Conservation (phyloP, 345 rosid genomes). For the Trapa bicornis region DNA sequence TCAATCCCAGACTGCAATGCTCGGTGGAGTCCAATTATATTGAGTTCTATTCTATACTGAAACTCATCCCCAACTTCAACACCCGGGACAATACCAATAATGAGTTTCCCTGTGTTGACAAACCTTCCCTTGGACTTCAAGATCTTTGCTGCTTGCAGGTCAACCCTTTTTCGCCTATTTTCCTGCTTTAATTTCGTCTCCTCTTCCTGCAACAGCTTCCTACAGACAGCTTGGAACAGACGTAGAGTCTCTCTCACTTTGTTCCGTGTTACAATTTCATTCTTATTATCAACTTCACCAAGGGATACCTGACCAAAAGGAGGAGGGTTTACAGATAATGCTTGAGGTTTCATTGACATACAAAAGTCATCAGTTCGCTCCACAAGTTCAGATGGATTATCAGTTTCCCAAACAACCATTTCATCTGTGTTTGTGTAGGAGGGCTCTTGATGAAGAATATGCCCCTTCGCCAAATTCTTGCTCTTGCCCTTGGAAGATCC, state of each 20-base stretch:
- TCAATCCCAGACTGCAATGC: constrained; percentile 67
- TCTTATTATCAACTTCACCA: constrained; percentile 13
- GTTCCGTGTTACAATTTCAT: constrained; percentile 27
- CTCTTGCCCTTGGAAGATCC: constrained; percentile 4
- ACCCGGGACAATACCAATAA: constrained; percentile 70
- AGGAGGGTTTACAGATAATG: constrained; percentile 31
- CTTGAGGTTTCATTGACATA: constrained; percentile 10
- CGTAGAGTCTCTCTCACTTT: constrained; percentile 75
- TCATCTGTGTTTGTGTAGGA: constrained; percentile 8
- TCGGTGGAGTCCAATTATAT: constrained; percentile 64
- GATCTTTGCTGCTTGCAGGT: constrained; percentile 42
- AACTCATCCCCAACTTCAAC: constrained; percentile 76
- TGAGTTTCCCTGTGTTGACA: constrained; percentile 27
- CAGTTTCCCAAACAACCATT: constrained; percentile 8
- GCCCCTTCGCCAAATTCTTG: neutral
- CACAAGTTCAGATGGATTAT: constrained; percentile 9
- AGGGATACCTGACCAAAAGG: constrained; percentile 28
- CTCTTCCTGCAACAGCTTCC: constrained; percentile 61
- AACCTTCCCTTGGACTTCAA: constrained; percentile 39
- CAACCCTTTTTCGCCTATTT: constrained; percentile 33
- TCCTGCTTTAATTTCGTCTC: constrained; percentile 39
- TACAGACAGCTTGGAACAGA: constrained; percentile 49
- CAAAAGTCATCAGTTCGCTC: constrained; percentile 9
- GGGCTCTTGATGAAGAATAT: neutral
- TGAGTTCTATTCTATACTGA: constrained; percentile 64